A percentile compares a stretch with the other conserved stretches of the same genome.
Conservation (phyloP, 768 basidiomycete genomes). For the Boletus vermiculosoides region DNA sequence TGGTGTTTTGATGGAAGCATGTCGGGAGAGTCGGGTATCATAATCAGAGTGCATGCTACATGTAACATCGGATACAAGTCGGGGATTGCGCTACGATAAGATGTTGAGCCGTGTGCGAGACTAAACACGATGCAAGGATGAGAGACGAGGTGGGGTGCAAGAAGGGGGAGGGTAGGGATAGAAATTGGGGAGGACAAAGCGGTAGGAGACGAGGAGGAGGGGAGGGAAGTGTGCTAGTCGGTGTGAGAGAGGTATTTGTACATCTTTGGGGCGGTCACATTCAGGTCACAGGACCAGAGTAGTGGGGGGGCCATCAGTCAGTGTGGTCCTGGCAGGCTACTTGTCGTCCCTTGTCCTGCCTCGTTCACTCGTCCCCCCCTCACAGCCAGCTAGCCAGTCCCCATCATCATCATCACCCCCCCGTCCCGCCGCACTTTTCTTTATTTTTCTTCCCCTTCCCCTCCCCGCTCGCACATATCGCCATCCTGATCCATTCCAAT, state of each 20-base stretch:
- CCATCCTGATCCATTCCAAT: slow-evolving; percentile 14
- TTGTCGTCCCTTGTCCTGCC: slow-evolving; percentile 26
- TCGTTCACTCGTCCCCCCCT: slow-evolving; percentile 12
- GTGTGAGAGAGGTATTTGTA: slow-evolving; percentile 22
- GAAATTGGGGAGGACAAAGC: neutral
- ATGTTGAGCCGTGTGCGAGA: neutral
- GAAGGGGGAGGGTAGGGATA: neutral
- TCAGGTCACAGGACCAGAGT: slow-evolving; percentile 32
- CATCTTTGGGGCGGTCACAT: slow-evolving; percentile 34
- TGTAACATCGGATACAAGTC: neutral
- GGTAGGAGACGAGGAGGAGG: neutral
- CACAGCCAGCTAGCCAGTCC: slow-evolving; percentile 1
- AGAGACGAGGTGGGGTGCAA: neutral
- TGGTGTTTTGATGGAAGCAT: slow-evolving; percentile 8
- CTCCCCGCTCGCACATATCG: slow-evolving; percentile 10
- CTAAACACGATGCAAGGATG: neutral
- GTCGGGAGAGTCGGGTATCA: slow-evolving; percentile 4
- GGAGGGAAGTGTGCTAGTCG: neutral
- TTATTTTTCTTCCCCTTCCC: neutral
- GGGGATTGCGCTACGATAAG: slow-evolving; percentile 13
- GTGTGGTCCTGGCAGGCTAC: slow-evolving; percentile 23
- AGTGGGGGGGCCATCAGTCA: slow-evolving; percentile 15
- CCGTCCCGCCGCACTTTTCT: neutral
- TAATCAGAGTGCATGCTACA: neutral
- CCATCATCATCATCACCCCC: slow-evolving; percentile 12